These are phyloP conservation scores for Chalciporus chontae DNA, from an alignment of 768 basidiomycete genomes.

Conservation along the genomic window DNA sequence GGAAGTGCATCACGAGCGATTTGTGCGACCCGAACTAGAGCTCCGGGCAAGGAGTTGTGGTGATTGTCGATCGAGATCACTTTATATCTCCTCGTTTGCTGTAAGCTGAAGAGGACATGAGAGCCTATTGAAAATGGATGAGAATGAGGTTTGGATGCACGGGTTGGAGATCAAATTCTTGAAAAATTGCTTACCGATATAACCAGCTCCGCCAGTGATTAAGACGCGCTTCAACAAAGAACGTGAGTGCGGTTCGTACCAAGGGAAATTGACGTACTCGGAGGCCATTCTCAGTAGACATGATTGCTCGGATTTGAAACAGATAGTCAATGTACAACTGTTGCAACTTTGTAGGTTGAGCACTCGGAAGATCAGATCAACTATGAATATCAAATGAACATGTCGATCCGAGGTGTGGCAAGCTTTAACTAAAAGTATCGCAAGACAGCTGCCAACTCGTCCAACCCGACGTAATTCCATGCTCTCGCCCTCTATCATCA, in stretches of 20 bases:
- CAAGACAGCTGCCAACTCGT: neutral
- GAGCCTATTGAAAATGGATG: conserved; percentile 56
- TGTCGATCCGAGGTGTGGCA: neutral
- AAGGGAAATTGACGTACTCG: conserved; percentile 41
- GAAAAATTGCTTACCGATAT: conserved; percentile 62
- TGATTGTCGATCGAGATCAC: conserved; percentile 95
- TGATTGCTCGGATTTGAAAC: conserved; percentile 10
- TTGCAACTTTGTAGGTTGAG: neutral
- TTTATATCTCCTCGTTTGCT: conserved; percentile 85
- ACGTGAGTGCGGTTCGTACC: conserved; percentile 3
- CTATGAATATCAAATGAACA: neutral
- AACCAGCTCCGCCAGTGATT: conserved; percentile 82
- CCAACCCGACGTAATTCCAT: neutral
- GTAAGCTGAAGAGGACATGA: conserved; percentile 84
- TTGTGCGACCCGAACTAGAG: conserved; percentile 73
- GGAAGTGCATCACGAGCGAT: conserved; percentile 76
- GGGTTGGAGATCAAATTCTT: neutral
- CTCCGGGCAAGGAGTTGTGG: conserved; percentile 81
- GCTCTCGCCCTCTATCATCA: neutral
- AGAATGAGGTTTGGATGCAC: conserved; percentile 4
- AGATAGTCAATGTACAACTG: neutral
- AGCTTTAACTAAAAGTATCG: neutral
- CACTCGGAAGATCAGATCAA: neutral
- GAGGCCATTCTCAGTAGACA: conserved; percentile 35
- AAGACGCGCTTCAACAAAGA: conserved; percentile 49